Evolutionary conservation across 1,284 basidiomycete species (phyloP), one percentile per base, ranked within the genome.

Genomic region (Malassezia brasiliensis): DNA sequence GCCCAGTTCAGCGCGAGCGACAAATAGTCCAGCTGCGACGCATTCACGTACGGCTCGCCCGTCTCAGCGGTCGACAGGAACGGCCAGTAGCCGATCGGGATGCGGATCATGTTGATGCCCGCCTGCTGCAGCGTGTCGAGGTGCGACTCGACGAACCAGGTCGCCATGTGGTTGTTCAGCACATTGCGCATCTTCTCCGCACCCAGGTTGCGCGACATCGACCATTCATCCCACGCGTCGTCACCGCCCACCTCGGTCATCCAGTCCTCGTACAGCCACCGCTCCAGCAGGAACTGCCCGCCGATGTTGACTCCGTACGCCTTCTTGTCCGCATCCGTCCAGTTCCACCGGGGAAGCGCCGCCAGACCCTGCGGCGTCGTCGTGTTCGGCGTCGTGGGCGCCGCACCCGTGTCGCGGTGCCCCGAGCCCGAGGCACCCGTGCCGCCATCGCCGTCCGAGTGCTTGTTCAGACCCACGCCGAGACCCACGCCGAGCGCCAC

Each of bases 191-290:
- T 55, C 25, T 52, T 50, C 54, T 65, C 63, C 25, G 8, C 15
- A 32, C 69, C 76, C 17, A 75, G 63, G 14, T 39, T 63, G 52
- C 68, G 53, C 44, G 68, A 63, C 53, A 77, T 62, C 8, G 53
- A 51, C 67, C 68, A 77, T 64, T 78, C 77, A 58, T 78, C 77
- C 62, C 68, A 68, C 3, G 70, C 61, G 25, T 75, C 63, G 20
- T 59, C 9, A 22, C 75, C 72, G 22, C 66, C 75, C 31, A 63
- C 53, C 20, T 63, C 31, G 41, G 69, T 68, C 60, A 77, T 73
- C 76, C 75, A 77, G 55, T 76, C 74, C 51, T 77, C 76, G 40
- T 69, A 56, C 66, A 77, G 73, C 77, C 77, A 78, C 47, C 74
- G 65, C 57, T 74, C 69, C 34, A 75, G 58, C 10, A 72, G 53